phyloP scores from a whole-genome alignment of 2,329 filamentous ascomycete genomes.

The Dactylellina sp. region DNA sequence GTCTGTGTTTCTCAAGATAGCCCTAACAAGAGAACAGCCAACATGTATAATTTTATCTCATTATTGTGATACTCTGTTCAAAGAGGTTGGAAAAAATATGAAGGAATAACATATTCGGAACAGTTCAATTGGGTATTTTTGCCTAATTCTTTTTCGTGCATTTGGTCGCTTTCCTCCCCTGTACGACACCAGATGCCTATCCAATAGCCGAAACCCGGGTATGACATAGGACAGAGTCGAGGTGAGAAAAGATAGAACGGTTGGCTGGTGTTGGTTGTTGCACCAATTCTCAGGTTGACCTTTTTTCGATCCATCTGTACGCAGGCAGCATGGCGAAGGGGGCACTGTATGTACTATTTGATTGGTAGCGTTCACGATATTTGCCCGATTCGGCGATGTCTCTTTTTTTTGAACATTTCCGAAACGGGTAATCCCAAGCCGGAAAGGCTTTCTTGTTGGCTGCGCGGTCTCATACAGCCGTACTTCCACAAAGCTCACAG shows the following conservation, averaged over 20 bases:
- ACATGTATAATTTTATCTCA: slow-evolving; percentile 10
- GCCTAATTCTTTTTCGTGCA: slow-evolving; percentile 1
- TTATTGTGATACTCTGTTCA: slow-evolving; percentile 29
- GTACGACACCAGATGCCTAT: slow-evolving; percentile 22
- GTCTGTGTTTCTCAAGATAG: neutral
- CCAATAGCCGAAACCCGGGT: slow-evolving; percentile 40
- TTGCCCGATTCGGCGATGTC: slow-evolving; percentile 34
- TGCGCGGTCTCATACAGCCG: slow-evolving; percentile 32
- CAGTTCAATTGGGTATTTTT: slow-evolving; percentile 28
- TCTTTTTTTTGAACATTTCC: slow-evolving; percentile 46
- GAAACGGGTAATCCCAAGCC: slow-evolving; percentile 35
- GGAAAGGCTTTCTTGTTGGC: neutral
- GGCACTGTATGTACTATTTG: no score
- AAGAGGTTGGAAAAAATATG: neutral
- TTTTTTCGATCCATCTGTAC: no score
- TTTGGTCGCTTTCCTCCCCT: neutral
- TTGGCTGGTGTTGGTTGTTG: slow-evolving; percentile 40
- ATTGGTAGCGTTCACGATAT: neutral
- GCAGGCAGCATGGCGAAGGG: slow-evolving; percentile 4
- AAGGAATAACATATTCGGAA: slow-evolving; percentile 35
- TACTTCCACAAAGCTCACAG: slow-evolving; percentile 45
- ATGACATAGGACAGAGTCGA: neutral
- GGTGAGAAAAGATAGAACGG: slow-evolving; percentile 20
- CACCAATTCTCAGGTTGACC: neutral
- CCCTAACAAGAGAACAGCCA: slow-evolving; percentile 28